Evolutionary conservation across 768 basidiomycete genomes (phyloP).

Genomic region (Leucogyrophana mollusca): DNA sequence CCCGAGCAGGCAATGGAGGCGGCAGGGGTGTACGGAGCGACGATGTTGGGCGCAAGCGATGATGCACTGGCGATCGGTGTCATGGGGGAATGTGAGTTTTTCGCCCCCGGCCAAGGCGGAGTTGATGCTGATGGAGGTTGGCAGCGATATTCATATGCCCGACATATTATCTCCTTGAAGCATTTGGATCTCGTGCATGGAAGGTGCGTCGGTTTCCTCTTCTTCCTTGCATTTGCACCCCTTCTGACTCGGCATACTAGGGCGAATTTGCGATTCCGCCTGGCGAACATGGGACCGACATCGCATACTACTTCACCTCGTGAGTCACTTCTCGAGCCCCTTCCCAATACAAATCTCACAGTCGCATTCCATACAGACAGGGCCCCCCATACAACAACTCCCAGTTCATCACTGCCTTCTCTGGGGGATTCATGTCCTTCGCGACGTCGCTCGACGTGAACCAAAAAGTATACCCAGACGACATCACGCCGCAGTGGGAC

Average conservation of each 20-base stretch:
- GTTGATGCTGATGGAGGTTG: neutral
- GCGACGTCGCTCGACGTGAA: conserved; percentile 16
- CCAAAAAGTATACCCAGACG: conserved; percentile 11
- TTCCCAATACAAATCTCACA: neutral
- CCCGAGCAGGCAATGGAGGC: conserved; percentile 22
- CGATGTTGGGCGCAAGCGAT: conserved; percentile 15
- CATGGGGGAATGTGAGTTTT: conserved; percentile 38
- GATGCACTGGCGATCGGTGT: conserved; percentile 33
- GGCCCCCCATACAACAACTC: conserved; percentile 15
- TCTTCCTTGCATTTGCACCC: neutral
- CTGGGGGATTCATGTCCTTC: conserved; percentile 20
- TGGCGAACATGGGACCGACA: conserved; percentile 38
- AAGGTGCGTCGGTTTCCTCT: conserved; percentile 31
- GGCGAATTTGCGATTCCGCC: conserved; percentile 43
- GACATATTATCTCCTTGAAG: conserved; percentile 34
- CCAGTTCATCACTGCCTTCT: conserved; percentile 23
- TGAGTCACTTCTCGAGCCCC: conserved; percentile 16
- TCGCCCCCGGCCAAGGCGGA: neutral
- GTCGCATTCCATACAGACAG: conserved; percentile 1
- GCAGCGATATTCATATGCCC: conserved; percentile 47
- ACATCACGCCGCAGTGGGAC: conserved; percentile 19
- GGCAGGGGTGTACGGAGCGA: conserved; percentile 25
- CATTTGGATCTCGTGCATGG: conserved; percentile 26
- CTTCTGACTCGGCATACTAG: neutral
- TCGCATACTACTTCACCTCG: conserved; percentile 43